Conservation (phyloP, 2,329 filamentous ascomycete genomes). For the Diaporthe sp. region DNA sequence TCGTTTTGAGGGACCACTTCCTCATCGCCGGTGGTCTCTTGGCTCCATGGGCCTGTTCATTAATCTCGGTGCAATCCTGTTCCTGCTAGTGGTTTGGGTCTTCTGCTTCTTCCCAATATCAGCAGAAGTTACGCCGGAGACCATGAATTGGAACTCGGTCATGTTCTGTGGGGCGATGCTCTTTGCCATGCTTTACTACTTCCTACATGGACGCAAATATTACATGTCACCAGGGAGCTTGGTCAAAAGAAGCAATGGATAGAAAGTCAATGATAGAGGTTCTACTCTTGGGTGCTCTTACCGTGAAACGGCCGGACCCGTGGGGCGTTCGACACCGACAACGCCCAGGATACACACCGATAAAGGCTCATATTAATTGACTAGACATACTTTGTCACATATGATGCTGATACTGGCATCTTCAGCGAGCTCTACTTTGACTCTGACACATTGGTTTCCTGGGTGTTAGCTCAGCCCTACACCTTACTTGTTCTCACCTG, state of each 20-base stretch:
- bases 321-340: neutral
- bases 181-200: conserved; percentile 52
- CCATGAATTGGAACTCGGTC: conserved; percentile 63
- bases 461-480: no score
- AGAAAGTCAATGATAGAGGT: neutral
- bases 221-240: conserved; percentile 40
- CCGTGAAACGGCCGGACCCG: no score
- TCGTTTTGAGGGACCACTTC: conserved; percentile 52
- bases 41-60: conserved; percentile 53
- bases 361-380: neutral
- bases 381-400: neutral
- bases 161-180: conserved; percentile 53
- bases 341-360: neutral
- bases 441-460: neutral
- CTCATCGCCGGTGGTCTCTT: conserved; percentile 52
- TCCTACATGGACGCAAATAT: conserved; percentile 40
- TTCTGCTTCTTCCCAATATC: conserved; percentile 59
- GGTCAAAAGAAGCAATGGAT: conserved; percentile 35
- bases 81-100: conserved; percentile 56
- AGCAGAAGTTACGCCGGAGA: conserved; percentile 47
- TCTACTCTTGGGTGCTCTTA: no score
- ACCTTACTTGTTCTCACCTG: no score
- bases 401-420: neutral
- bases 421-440: neutral
- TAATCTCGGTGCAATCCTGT: conserved; percentile 55